Conservation (phyloP, 1,139 yeast genomes). For the Yamadazyma blattariae region DNA sequence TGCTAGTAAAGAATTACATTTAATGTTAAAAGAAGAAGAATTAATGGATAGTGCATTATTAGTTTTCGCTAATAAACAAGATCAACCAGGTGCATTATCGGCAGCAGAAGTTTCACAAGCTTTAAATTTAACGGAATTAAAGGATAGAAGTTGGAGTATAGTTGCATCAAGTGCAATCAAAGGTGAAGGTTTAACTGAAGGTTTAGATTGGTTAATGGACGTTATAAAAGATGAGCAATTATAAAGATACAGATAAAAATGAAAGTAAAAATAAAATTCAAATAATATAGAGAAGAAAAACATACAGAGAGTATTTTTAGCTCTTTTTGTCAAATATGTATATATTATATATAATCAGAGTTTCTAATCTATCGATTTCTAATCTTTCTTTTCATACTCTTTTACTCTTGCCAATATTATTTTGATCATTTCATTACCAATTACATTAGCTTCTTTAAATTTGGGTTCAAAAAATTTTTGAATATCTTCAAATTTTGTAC, state of each 20-base stretch:
- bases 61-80: slow-evolving; percentile 97
- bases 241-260: no score
- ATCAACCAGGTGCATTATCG: slow-evolving; percentile 90
- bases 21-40: slow-evolving; percentile 93
- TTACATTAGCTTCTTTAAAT: slow-evolving; percentile 81
- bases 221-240: slow-evolving; percentile 91
- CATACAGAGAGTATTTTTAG: no score
- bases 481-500: slow-evolving; percentile 68
- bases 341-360: no score
- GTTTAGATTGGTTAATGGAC: slow-evolving; percentile 95
- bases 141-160: slow-evolving; percentile 97
- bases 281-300: no score
- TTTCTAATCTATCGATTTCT: no score
- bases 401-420: slow-evolving; percentile 63
- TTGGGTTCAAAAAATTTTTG: slow-evolving; percentile 81
- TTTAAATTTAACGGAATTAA: slow-evolving; percentile 77
- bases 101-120: slow-evolving; percentile 95
- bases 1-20: slow-evolving; percentile 83
- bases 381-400: slow-evolving; percentile 43
- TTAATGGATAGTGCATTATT: slow-evolving; percentile 83
- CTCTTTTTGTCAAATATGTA: no score
- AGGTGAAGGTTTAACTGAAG: slow-evolving; percentile 95
- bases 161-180: slow-evolving; percentile 95
- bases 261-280: no score
- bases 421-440: slow-evolving; percentile 95